Conservation (phyloP, 148 eudicot genomes). For the Vaccinium darrowii region DNA sequence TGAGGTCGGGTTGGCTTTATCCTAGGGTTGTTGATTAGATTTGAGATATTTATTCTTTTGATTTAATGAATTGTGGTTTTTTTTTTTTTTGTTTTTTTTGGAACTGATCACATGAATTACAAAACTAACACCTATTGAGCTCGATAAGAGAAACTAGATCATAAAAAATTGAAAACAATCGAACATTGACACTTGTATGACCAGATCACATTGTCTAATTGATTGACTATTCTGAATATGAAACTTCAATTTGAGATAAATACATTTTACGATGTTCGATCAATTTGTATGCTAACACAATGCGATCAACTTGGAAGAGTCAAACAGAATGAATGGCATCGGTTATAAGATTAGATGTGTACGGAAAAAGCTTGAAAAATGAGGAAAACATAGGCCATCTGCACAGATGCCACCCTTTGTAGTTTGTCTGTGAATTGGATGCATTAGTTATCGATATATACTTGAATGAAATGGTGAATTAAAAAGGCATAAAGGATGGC, state of each 20-base stretch:
- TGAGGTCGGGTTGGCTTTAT: neutral
- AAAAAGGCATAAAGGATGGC: neutral
- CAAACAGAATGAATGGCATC: neutral
- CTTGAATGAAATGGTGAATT: too few relatives aligned
- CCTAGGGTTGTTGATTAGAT: neutral
- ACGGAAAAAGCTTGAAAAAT: neutral
- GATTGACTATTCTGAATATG: neutral
- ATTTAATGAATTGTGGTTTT: too few relatives aligned
- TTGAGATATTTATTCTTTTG: too few relatives aligned
- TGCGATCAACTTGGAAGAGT: neutral
- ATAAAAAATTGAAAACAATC: neutral
- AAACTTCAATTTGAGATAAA: neutral
- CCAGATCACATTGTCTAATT: neutral
- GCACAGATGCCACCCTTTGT: neutral
- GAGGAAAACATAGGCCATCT: neutral
- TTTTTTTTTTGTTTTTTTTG: too few relatives aligned
- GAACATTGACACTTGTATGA: neutral
- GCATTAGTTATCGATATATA: too few relatives aligned
- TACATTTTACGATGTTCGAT: neutral
- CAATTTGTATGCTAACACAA: too few relatives aligned
- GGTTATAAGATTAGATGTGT: neutral
- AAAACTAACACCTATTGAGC: too few relatives aligned
- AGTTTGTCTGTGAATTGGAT: too few relatives aligned
- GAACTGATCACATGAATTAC: too few relatives aligned
- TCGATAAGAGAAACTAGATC: neutral